Evolutionary conservation across 495 filamentous ascomycete genomes (phyloP).

Genomic region (Astrothelium subdiscretum): DNA sequence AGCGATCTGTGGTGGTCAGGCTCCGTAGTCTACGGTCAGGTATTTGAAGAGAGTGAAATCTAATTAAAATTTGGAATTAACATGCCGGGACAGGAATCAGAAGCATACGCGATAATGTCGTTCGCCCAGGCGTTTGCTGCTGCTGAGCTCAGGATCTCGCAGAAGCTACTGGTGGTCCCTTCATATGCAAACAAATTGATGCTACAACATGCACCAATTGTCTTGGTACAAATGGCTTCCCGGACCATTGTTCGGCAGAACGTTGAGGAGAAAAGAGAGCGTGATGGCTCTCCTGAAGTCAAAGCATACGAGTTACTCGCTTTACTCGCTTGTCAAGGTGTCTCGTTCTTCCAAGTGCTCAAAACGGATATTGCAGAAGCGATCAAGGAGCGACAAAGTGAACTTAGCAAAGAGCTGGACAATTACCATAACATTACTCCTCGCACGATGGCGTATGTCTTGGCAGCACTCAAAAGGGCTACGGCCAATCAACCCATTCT

Average conservation of each 20-base stretch:
- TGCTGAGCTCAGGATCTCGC: not conserved
- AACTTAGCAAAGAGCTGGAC: not conserved
- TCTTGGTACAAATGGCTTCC: not conserved
- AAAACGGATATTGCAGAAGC: not conserved
- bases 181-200: not conserved
- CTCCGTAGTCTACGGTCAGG: not conserved
- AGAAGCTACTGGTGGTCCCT: not conserved
- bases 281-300: too few species aligned
- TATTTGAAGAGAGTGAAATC: not conserved
- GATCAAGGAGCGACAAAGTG: not conserved
- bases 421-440: not conserved
- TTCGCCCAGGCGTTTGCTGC: not conserved
- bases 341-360: not conserved
- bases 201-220: not conserved
- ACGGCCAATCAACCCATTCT: not conserved
- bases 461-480: not conserved
- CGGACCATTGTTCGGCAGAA: not conserved
- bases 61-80: not conserved
- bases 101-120: not conserved
- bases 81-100: not conserved
- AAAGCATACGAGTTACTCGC: not conserved
- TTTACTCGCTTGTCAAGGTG: not conserved
- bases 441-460: not conserved
- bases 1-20: not conserved
- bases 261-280: not conserved